phyloP scores from a whole-genome alignment of 305 asterid species.

The Solanum hybrid region DNA sequence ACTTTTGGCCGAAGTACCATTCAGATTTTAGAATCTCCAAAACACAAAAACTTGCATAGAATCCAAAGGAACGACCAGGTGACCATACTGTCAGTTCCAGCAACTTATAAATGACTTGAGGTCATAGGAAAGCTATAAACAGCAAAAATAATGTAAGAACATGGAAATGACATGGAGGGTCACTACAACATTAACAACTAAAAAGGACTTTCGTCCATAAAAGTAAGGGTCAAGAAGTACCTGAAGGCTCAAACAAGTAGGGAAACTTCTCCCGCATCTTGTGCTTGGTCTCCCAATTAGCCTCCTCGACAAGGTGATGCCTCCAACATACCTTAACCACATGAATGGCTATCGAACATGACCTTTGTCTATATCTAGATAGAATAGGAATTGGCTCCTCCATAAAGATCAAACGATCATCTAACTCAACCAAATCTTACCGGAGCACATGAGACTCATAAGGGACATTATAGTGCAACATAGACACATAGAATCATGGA shows the following conservation, averaged over 20 bases:
- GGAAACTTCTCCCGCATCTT: neutral
- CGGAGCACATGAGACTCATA: neutral
- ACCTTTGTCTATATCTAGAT: neutral
- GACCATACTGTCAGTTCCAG: neutral
- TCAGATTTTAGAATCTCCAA: neutral
- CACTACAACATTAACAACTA: neutral
- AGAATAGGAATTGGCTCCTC: neutral
- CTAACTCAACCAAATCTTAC: neutral
- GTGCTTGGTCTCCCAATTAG: neutral
- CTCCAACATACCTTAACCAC: neutral
- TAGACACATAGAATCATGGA: neutral
- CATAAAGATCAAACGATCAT: neutral
- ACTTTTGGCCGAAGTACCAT: neutral
- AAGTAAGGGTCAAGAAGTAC: neutral
- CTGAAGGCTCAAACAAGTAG: neutral
- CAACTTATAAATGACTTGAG: neutral
- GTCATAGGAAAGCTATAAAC: neutral
- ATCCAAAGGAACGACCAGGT: neutral
- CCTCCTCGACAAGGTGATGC: neutral
- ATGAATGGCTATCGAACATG: neutral
- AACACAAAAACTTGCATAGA: no score
- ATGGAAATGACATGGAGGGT: neutral
- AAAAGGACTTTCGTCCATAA: neutral
- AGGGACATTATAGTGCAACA: neutral
- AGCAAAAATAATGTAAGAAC: neutral